Evolutionary conservation across 1,284 basidiomycete species (phyloP), one percentile per base, ranked within the genome.

Genomic region (Ustilago sp.): DNA sequence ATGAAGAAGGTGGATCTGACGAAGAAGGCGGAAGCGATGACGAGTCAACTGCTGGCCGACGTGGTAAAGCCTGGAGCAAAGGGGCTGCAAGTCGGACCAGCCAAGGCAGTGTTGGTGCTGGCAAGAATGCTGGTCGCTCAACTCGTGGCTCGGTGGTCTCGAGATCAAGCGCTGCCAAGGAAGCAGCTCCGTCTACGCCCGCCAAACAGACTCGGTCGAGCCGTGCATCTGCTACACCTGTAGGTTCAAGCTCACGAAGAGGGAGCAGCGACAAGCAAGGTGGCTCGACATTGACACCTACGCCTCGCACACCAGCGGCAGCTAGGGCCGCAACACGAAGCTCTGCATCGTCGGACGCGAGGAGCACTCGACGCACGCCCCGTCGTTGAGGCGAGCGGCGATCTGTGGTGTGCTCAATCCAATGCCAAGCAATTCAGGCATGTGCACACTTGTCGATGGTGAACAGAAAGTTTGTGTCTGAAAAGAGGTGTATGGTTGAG

Each of bases 341-440:
- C 59, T 68, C 74, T 31, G 74, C 74, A 6, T 51, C 53, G 3
- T 41, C 61, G 17, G 68, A 71, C 41, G 52, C 59, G 9, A 43
- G 68, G 5, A 68, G 54, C 59, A 68, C 68, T 15, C 60, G 74
- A 47, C 74, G 74, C 52, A 76, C 74, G 13, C 74, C 74, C 32
- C 68, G 74, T 41, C 74, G 74, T 28, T 76, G 61, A 59, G 45
- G 19, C n/a, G 23, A 7, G 6, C n/a, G 7, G 8, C 43, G 7
- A 19, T 19, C 19, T 45, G 43, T 15, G 7, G 2, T 45, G n/a
- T 45, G 43, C n/a, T 19, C 7, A 28, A 11, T 45, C 19, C n/a
- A 45, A 45, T 45, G n/a, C n/a, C 6, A 45, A 45, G n/a, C 43
- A 45, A 7, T 23, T 41, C 3, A 23, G 7, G 15, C n/a, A 28